Evolutionary conservation across 177 flowering plant genomes (phyloP), one percentile per base, ranked within the genome.

Genomic region (Vitis hybrid): DNA sequence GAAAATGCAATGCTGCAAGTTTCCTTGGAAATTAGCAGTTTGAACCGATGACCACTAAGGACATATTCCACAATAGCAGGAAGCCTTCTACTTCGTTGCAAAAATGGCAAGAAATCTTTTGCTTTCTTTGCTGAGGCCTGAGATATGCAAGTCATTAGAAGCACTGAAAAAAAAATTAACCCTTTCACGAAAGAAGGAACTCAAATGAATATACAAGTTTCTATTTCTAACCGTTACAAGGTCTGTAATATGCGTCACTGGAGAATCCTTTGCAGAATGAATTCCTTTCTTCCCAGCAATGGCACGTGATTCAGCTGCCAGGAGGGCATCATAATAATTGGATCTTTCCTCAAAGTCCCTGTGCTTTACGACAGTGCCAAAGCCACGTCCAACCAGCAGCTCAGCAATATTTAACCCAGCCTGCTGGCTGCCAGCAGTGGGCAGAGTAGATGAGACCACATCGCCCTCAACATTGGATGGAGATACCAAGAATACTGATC

Each of bases 301-400:
- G 26, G 99, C 95, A 71, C 94, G 95, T 11, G 94, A 72, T 75
- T 96, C 99, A 64, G 97, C 99, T 66, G 91, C 85, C 57, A 94
- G 81, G 63, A 96, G 91, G 11, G 92, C 85, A 81, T 94, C 98
- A 83, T 96, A 96, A 67, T 83, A 81, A 68, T 91, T 96, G 67
- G 98, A 96, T 66, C 97, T 81, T 78, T 94, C 99, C 75, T 96
- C 99, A 81, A 92, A 96, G 77, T 96, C 98, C 11, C 97, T 81
- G 66, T 96, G 99, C 60, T 85, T 86, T 14, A 94, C 80, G 4
- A 92, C 97, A 48, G 86, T 82, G 23, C 87, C 98, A 89, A 87
- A 86, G 48, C 98, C 98, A 79, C 97, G 97, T 13, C 84, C 79
- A 72, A 96, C 78, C 66, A 96, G 73, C 69, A 92, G 79, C 75